Base-by-base conservation (phyloP, 768 basidiomycete genomes). In the Xerocomellus chrysenteron region DNA sequence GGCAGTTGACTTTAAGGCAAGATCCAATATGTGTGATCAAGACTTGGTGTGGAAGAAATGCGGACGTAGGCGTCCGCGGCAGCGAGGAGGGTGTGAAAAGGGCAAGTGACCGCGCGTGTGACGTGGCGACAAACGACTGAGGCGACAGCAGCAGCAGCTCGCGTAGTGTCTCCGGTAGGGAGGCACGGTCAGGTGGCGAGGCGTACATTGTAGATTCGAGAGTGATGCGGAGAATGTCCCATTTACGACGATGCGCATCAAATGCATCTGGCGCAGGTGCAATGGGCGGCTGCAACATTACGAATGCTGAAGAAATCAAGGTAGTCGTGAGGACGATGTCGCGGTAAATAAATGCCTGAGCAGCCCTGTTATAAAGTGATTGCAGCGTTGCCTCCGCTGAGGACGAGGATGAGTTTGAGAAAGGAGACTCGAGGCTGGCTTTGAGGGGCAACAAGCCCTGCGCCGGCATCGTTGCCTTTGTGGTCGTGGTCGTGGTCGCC, bases 161-260 rank as follows among this genome's bases (percentile, higher is more conserved):
- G 33, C 80, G 79, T 28, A 90, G 74, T 0, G 80, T 54, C 21
- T 77, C 72, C 0, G 88, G 87, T 14, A 88, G 69, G 19, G 57
- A 47, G 5, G 52, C n/a, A 30, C 60, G 60, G 50, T 72, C 68
- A 19, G 84, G 80, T 1, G 76, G 75, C 3, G 87, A 79, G 14
- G 82, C 69, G 65, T 88, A 90, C 28, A 89, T 72, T 1, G 86
- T 90, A 1, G 86, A 83, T 67, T 93, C 90, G 52, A 92, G 79
- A 0, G 90, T 93, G 59, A 94, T 87, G 26, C 92, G 81, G 8
- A 94, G 83, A 54, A 94, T 84, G 65, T 94, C 91, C 92, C 92
- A 94, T 74, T 92, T 92, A 54, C 85, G 78, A 17, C 91, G 83
- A 47, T 78, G 74, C 21, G 80, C 73, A 53, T 79, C 75, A 5